A percentile compares a stretch with the other conserved stretches of the same genome.
Evolutionary conservation across 2,329 filamentous ascomycete genomes (phyloP).

Genomic region (Penicillium olsonii): DNA sequence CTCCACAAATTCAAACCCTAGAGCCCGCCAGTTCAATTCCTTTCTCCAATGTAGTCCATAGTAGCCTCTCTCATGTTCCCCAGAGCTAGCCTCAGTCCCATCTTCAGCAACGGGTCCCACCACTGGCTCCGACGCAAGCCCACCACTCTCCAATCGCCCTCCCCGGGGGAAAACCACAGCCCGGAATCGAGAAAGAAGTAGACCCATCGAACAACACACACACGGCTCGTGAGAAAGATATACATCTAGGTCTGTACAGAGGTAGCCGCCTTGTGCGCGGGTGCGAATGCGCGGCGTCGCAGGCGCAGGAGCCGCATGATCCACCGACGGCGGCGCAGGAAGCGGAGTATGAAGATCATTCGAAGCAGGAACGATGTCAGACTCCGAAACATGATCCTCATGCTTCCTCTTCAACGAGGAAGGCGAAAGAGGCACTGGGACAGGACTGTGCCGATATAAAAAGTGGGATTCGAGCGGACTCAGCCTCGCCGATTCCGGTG

Average conservation of each 20-base stretch:
- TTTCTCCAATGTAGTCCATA: slow-evolving; percentile 68
- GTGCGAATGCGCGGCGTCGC: slow-evolving; percentile 65
- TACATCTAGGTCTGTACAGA: slow-evolving; percentile 90
- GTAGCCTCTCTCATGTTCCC: slow-evolving; percentile 24
- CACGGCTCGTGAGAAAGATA: slow-evolving; percentile 96
- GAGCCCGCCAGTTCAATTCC: slow-evolving; percentile 53
- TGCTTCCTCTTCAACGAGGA: slow-evolving; percentile 25
- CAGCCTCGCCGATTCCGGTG: slow-evolving; percentile 9
- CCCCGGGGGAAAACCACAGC: slow-evolving; percentile 68
- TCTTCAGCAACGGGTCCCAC: slow-evolving; percentile 14
- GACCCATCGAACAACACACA: slow-evolving; percentile 94
- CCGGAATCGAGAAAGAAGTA: slow-evolving; percentile 89
- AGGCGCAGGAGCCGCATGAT: not conserved
- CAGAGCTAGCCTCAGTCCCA: slow-evolving; percentile 12
- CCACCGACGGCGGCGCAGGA: slow-evolving; percentile 15
- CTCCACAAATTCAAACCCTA: slow-evolving; percentile 50
- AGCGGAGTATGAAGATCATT: slow-evolving; percentile 14
- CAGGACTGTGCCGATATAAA: slow-evolving; percentile 59
- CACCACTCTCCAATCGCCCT: slow-evolving; percentile 79
- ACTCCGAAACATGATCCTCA: slow-evolving; percentile 14
- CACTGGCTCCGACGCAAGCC: slow-evolving; percentile 71
- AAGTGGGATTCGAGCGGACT: slow-evolving; percentile 37
- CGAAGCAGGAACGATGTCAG: slow-evolving; percentile 15
- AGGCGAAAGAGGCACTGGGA: slow-evolving; percentile 1
- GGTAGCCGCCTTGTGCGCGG: slow-evolving; percentile 78